Base-by-base conservation (phyloP, 371 early-diverging fungal species). In the Rhizopus sp. region DNA sequence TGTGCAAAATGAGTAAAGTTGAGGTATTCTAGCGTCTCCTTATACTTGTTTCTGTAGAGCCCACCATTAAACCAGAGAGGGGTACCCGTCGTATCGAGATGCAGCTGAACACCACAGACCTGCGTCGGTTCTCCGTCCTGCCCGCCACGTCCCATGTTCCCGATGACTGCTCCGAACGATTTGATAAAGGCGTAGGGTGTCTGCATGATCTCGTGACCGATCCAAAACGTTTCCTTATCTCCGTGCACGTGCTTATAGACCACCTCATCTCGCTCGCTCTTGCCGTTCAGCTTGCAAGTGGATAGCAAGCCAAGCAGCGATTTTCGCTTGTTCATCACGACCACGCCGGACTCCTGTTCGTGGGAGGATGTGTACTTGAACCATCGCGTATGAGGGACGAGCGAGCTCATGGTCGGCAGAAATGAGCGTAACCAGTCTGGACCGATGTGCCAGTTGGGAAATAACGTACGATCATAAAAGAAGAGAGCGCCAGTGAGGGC, bases 201-300 rank as follows among this genome's bases (percentile, higher is more conserved):
- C 30, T 84, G 83, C 47, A 77, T 68, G 65, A 84, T 80, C 61
- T 82, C 85, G 53, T 62, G 75, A 1, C 82, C 83, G 8, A 75
- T 47, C 84, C 84, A 84, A 56, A 82, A 84, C 3, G 82, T 77
- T 71, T 80, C 81, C 54, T 80, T 80, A 54, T 80, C 80, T 1
- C 81, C 81, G 53, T 80, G 66, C 31, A 76, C 68, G 30, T 70
- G 59, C 5, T 64, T 65, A 56, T 80, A 80, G 0, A 63, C 69
- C 16, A 69, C 59, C 8, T 74, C 47, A 31, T 74, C 59, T 3
- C 84, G 70, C 23, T 77, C 82, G 23, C 57, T 57, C 4, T 56
- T 32, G 39, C 72, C 75, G 40, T 85, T 85, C 40, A 85, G 52
- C 55, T 75, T 75, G 57, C 82, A 82, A 0, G 69, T 68, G 1